phyloP scores from a whole-genome alignment of 169 alveolate genomes.

The Plasmodium sp. region DNA sequence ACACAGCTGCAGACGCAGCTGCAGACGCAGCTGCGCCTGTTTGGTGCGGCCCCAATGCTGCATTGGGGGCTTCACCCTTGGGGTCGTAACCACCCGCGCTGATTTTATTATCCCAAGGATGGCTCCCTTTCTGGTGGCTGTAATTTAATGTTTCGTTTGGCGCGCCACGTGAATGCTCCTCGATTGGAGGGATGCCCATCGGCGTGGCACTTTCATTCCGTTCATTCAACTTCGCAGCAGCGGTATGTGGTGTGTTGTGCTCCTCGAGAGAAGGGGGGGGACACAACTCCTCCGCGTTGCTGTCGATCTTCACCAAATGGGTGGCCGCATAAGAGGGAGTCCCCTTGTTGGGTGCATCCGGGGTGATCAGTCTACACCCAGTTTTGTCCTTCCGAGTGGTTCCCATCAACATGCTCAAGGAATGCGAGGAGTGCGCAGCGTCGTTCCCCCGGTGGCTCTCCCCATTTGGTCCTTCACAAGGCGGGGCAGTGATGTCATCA shows the following conservation, averaged over 20 bases:
- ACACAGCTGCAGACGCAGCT: no score
- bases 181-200: neutral
- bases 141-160: neutral
- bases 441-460: neutral
- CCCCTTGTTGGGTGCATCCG: neutral
- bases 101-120: neutral
- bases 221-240: neutral
- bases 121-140: neutral
- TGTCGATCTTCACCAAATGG: neutral
- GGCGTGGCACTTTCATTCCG: neutral
- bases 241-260: no score
- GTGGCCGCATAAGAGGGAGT: neutral
- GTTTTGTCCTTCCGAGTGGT: neutral
- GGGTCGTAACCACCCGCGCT: neutral
- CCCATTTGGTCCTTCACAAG: neutral
- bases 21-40: neutral
- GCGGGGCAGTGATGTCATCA: neutral
- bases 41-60: neutral
- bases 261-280: neutral
- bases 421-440: neutral
- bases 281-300: neutral
- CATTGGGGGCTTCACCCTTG: neutral
- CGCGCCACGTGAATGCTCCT: neutral
- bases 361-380: neutral
- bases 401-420: neutral